phyloP scores from a whole-genome alignment of 208 protist species.

The Entamoeba nuttalli region DNA sequence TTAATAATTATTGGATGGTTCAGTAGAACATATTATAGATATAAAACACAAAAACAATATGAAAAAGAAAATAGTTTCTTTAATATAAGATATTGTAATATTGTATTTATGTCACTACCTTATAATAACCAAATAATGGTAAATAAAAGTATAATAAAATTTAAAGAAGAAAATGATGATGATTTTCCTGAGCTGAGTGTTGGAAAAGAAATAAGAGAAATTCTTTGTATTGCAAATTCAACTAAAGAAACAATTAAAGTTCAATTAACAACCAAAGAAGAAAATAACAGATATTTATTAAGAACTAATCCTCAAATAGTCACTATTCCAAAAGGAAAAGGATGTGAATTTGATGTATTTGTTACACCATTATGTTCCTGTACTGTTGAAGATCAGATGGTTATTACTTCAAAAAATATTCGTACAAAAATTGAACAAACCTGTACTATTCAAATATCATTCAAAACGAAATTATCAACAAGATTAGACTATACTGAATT shows the following conservation, averaged over 20 bases:
- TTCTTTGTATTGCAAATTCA: background rate
- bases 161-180: background rate
- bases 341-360: background rate
- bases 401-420: background rate
- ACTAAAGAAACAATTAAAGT: background rate
- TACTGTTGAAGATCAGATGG: background rate
- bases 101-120: too few relatives aligned
- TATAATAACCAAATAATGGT: too few relatives aligned
- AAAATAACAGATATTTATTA: background rate
- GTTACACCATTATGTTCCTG: background rate
- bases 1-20: too few relatives aligned
- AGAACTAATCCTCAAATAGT: background rate
- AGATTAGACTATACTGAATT: background rate
- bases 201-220: background rate
- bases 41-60: too few relatives aligned
- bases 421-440: background rate
- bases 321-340: background rate
- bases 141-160: too few relatives aligned
- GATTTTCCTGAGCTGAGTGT: background rate
- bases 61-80: too few relatives aligned
- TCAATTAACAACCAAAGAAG: background rate
- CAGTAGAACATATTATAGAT: too few relatives aligned
- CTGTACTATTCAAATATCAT: background rate
- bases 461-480: background rate
- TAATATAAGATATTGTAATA: too few relatives aligned